Percentiles rank a stretch among this genome's conserved stretches.
Evolutionary conservation across 306 rosid genomes (phyloP).

Genomic region (Castanea sativa): DNA sequence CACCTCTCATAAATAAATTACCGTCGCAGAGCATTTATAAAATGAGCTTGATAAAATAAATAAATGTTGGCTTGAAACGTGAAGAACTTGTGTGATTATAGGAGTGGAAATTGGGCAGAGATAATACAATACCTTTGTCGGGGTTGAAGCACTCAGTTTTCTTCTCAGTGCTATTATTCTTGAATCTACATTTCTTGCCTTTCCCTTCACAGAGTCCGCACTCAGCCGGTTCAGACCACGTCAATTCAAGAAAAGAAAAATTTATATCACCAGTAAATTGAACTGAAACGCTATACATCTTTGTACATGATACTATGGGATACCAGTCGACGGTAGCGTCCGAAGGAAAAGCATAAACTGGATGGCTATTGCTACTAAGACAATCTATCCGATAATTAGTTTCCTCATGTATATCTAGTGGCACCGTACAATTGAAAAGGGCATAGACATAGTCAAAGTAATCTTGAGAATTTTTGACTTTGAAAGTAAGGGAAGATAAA

Average conservation of each 20-base stretch:
- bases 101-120: background rate
- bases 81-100: background rate
- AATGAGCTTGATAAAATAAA: background rate
- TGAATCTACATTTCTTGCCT: background rate
- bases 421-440: too few relatives aligned
- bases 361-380: background rate
- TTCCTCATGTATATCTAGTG: rapidly evolving
- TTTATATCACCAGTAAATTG: background rate
- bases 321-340: rapidly evolving
- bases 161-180: background rate
- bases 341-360: rapidly evolving
- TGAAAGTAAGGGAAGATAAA: too few relatives aligned
- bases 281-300: background rate
- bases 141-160: background rate
- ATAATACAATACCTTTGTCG: background rate
- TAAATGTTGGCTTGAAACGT: background rate
- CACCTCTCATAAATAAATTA: too few relatives aligned
- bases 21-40: too few relatives aligned
- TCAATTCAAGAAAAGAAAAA: rapidly evolving
- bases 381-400: rapidly evolving
- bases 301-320: background rate
- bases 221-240: background rate
- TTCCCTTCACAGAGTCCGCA: background rate
- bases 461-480: too few relatives aligned
- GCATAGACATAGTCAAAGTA: too few relatives aligned